Evolutionary conservation across 2,329 filamentous ascomycete genomes (phyloP), one percentile per base, ranked within the genome.

Genomic region (Monilinia polystroma): DNA sequence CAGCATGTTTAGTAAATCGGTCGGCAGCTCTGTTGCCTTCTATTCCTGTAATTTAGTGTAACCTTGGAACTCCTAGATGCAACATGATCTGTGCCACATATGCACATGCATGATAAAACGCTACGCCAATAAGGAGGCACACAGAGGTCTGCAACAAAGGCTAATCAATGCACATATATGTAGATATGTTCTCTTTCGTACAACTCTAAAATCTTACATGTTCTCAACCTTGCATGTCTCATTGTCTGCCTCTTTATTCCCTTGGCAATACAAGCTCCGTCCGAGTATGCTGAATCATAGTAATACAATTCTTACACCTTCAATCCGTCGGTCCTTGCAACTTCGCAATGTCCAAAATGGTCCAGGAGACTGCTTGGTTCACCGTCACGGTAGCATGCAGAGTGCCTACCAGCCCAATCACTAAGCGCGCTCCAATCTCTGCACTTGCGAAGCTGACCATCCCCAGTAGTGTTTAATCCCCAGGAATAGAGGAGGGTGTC

Each of bases 361-460:
- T 52, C 49, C 49, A 52, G 14, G 16, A 52, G 49, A 52, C 49
- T 52, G 11, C 49, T 52, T 52, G 49, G 49, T 23, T 52, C 49
- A 2, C 49, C 49, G 11, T 52, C 49, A 52, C 49, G 49, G 23
- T 52, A 52, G 14, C 49, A 52, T 52, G 49, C 49, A 52, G 49
- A 52, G 11, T 52, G 23, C 11, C 29, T 26, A 26, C 49, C 49
- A 26, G 49, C 49, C 49, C 49, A 52, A 52, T 52, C 49, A 29
- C 49, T 52, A 52, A 52, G 49, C 49, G 49, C 49, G 12, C 49
- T 52, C 49, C 49, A 52, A 26, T 52, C 49, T 26, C 49, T 52
- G 26, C 49, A 52, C 29, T 52, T 52, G 2, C 49, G 49, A 52
- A 52, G 49, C 49, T 52, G 49, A 52, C 49, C 49, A 52, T 52